Conservation (phyloP, 202 grass and related monocot species). For the Zoysia matrella region DNA sequence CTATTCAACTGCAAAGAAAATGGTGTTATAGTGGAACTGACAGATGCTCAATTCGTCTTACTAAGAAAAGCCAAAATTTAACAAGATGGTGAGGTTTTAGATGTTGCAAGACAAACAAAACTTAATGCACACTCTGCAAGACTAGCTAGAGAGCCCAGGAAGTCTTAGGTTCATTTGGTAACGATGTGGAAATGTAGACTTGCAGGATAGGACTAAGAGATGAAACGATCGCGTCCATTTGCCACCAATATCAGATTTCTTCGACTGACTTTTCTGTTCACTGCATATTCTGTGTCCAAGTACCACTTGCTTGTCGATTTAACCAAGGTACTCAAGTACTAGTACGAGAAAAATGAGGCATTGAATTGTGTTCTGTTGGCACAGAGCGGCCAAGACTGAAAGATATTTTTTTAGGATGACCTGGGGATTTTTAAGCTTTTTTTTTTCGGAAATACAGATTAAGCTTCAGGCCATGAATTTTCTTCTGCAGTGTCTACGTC, state of each 20-base stretch:
- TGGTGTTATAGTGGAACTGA: neutral
- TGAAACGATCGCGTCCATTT: neutral
- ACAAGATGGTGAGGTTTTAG: neutral
- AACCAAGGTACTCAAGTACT: neutral
- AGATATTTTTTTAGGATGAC: neutral
- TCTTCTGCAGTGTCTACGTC: neutral
- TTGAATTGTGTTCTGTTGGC: neutral
- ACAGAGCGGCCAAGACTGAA: neutral
- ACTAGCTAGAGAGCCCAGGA: neutral
- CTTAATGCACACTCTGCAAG: neutral
- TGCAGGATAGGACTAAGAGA: neutral
- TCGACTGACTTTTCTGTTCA: neutral
- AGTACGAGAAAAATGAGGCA: neutral
- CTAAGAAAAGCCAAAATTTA: neutral
- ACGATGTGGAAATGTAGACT: neutral
- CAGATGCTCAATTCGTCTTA: neutral
- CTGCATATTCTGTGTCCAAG: neutral
- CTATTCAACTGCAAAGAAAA: too few relatives aligned
- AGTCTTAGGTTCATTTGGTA: neutral
- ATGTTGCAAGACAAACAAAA: neutral
- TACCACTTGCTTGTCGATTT: neutral
- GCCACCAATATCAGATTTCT: neutral
- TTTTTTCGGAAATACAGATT: neutral
- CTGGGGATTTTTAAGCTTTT: neutral
- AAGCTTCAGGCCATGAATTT: neutral